Base-by-base conservation (phyloP, 2,329 filamentous ascomycete genomes). In the Pseudovirgaria hyperparasitica region DNA sequence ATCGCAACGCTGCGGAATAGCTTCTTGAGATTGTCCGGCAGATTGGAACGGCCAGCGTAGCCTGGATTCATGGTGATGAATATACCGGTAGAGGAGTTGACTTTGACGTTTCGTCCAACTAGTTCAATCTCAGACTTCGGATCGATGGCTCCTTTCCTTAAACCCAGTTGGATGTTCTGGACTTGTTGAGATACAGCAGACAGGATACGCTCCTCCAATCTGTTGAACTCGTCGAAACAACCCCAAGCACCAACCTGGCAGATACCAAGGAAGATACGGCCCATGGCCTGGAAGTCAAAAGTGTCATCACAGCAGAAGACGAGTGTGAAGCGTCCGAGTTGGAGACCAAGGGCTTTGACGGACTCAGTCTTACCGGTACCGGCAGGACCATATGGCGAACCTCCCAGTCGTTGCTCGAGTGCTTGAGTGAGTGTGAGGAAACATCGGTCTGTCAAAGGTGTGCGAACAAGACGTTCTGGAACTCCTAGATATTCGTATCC, bases 61-160 rank as follows among this genome's bases (percentile, higher is more conserved):
- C 90, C 90, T 53, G 90, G 90, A 55, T 99, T 99, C 92, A 99
- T 98, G 20, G 90, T 99, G 53, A 99, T 98, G 63, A 99, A 99
- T 51, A 99, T 90, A 42, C 90, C 90, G 26, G 92, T 96, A 50
- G 94, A 92, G 34, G 70, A 67, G 46, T 93, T 92, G 40, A 99
- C 90, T 36, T 69, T 73, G 25, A 98, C 68, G 41, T 92, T 85
- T 29, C 90, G 81, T 25, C 87, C 87, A 28, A 96, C 81, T 12
- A 99, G 66, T 52, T 98, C 90, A 41, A 98, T 96, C 49, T 94
- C 81, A 2, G 84, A 67, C 50, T 82, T 84, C 5, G 79, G 72
- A 42, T 94, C 82, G 29, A 84, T 75, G 6, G 64, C 77, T 18
- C 79, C 77, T 50, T 87, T 84, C 52, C 86, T 86, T 29, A 99